Conservation (phyloP, 352 stramenopile species). For the Phytophthora sp. region DNA sequence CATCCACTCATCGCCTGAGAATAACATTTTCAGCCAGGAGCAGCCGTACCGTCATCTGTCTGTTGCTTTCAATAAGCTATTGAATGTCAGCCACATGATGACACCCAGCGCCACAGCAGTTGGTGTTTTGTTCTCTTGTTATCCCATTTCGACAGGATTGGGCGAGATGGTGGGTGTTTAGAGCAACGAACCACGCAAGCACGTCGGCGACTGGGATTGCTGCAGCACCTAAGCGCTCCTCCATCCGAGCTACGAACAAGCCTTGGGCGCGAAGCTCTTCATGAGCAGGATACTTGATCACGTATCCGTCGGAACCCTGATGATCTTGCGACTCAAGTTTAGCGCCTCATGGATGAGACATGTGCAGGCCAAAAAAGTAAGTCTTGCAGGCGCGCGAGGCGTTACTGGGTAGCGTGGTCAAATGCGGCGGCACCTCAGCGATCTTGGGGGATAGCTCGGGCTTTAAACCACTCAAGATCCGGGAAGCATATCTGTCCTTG, state of each 20-base stretch:
- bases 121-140: no score
- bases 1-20: no score
- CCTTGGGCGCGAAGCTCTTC: background rate
- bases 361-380: slow-evolving; percentile 18
- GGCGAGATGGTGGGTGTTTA: no score
- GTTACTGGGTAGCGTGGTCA: slow-evolving; percentile 13
- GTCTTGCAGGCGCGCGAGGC: background rate
- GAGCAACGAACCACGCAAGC: no score
- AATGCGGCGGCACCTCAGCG: background rate
- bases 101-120: no score
- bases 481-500: slow-evolving; percentile 13
- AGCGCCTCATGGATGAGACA: slow-evolving; percentile 12
- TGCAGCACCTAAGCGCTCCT: background rate
- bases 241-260: slow-evolving; percentile 4
- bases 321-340: slow-evolving; percentile 20
- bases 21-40: no score
- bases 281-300: slow-evolving; percentile 15
- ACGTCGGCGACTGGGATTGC: background rate
- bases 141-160: no score
- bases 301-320: slow-evolving; percentile 18
- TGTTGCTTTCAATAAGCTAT: no score
- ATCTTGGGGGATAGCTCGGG: slow-evolving; percentile 3
- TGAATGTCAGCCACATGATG: no score
- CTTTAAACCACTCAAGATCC: slow-evolving; percentile 19
- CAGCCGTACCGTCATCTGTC: no score